Conservation (phyloP, 2,329 filamentous ascomycete species). For the Alternaria consortialis region DNA sequence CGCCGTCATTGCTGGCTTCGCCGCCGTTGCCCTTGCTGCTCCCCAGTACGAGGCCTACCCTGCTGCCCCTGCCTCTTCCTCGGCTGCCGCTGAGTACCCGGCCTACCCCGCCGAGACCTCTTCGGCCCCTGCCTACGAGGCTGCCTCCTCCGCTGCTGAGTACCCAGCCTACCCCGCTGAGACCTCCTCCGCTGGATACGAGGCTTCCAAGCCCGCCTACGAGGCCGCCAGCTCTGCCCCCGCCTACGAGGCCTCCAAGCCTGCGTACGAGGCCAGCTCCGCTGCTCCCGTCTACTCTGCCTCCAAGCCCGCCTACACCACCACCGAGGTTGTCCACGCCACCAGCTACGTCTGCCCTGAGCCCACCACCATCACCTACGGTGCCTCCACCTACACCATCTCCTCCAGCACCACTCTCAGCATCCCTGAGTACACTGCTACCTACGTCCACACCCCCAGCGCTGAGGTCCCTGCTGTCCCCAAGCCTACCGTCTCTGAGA, state of each 20-base stretch:
- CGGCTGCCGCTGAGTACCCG: slow-evolving; percentile 15
- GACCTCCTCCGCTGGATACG: slow-evolving; percentile 6
- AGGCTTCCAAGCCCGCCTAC: slow-evolving; percentile 1
- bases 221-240: neutral
- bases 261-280: slow-evolving; percentile 5
- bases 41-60: slow-evolving; percentile 29
- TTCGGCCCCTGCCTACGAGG: slow-evolving; percentile 10
- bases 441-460: slow-evolving; percentile 31
- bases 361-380: slow-evolving; percentile 40
- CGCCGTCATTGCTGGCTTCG: slow-evolving; percentile 44
- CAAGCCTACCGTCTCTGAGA: neutral
- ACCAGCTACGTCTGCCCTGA: slow-evolving; percentile 35
- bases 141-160: slow-evolving; percentile 1
- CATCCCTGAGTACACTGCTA: slow-evolving; percentile 33
- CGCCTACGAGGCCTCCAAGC: neutral
- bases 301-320: slow-evolving; percentile 33
- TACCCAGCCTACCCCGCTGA: slow-evolving; percentile 15
- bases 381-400: slow-evolving; percentile 45
- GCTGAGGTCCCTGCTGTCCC: slow-evolving; percentile 2
- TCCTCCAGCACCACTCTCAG: slow-evolving; percentile 44
- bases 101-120: slow-evolving; percentile 7
- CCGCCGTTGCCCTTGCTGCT: slow-evolving; percentile 36
- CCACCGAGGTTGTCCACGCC: slow-evolving; percentile 37
- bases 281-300: slow-evolving; percentile 2
- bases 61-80: slow-evolving; percentile 2